Evolutionary conservation across 345 rosid species (phyloP), one percentile per base, ranked within the genome.

Genomic region (Aethionema arabicum): DNA sequence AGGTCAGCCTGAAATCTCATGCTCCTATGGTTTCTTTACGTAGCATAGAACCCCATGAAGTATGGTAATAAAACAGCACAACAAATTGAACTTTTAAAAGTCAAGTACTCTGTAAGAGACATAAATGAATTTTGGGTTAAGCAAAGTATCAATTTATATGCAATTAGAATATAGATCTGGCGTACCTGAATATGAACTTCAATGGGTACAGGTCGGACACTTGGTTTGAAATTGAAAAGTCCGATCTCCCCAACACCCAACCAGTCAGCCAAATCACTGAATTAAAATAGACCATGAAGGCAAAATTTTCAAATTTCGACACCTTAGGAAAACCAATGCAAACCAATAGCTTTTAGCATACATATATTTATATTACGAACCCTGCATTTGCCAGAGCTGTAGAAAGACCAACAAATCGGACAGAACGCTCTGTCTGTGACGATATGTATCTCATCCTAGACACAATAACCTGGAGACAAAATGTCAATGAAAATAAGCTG

Each of bases 391-490:
- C 98, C 72, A 92, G 77, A 71, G 98, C 98, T 44, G 98, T 92
- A 32, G 98, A 92, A 63, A 92, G 95, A 54, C 98, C 98, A 46
- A 92, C 80, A 64, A 92, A 92, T 56, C 98, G 92, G 40, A 92
- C 85, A 0, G 85, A 64, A 41, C 93, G 95, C 56, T 92, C 97
- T 57, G 98, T 92, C 80, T 89, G 97, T n/a, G 98, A 92, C 53
- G 98, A 89, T 76, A 92, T 89, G 63, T 92, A 92, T 75, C 98
- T 83, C 98, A 92, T 92, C 71, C 98, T 89, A 47, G 98, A 92
- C 65, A 92, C 98, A 78, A 92, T 92, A 55, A 92, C 98, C 98
- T 92, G 72, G 35, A 74, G 50, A 72, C 14, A 58, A 44, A 59
- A 51, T 52, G 61, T 59, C 42, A 32, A 5, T 41, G 42, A 32